Percentiles rank a stretch among this genome's conserved stretches.
phyloP scores from a whole-genome alignment of 169 alveolate genomes.

The Cystoisospora suis region DNA sequence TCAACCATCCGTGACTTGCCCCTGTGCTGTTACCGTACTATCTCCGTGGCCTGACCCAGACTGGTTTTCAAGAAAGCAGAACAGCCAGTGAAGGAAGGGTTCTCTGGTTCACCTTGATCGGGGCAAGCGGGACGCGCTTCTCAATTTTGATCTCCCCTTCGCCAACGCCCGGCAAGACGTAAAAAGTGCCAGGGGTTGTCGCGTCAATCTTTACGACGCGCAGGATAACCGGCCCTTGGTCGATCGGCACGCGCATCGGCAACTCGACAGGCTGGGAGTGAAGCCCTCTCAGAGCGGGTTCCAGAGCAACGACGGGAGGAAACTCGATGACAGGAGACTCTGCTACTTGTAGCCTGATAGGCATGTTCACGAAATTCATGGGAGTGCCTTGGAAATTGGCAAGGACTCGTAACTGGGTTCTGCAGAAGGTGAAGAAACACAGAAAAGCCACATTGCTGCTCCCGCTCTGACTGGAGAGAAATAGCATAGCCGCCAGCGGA shows the following conservation, averaged over 20 bases:
- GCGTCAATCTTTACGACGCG: slow-evolving; percentile 5
- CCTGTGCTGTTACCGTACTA: too few relatives aligned
- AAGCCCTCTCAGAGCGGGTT: neutral
- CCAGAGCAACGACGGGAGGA: neutral
- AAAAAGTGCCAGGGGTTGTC: neutral
- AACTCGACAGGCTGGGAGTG: slow-evolving; percentile 2
- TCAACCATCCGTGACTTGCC: too few relatives aligned
- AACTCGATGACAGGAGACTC: slow-evolving; percentile 10
- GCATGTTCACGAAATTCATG: neutral
- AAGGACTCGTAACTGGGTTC: neutral
- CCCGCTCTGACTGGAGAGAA: too few relatives aligned
- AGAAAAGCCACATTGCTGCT: neutral
- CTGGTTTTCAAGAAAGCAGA: too few relatives aligned
- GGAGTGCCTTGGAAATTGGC: slow-evolving; percentile 25
- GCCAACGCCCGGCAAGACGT: neutral
- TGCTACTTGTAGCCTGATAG: slow-evolving; percentile 2
- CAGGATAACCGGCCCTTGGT: neutral
- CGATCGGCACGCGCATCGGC: neutral
- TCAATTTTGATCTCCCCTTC: neutral
- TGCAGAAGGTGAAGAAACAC: neutral
- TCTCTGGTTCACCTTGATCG: neutral
- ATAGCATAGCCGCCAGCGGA: too few relatives aligned
- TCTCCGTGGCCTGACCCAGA: too few relatives aligned
- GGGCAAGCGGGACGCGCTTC: neutral
- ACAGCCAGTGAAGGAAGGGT: too few relatives aligned